Evolutionary conservation across 495 filamentous ascomycete genomes (phyloP).

Genomic region (Pyrenopolyporus hunteri): DNA sequence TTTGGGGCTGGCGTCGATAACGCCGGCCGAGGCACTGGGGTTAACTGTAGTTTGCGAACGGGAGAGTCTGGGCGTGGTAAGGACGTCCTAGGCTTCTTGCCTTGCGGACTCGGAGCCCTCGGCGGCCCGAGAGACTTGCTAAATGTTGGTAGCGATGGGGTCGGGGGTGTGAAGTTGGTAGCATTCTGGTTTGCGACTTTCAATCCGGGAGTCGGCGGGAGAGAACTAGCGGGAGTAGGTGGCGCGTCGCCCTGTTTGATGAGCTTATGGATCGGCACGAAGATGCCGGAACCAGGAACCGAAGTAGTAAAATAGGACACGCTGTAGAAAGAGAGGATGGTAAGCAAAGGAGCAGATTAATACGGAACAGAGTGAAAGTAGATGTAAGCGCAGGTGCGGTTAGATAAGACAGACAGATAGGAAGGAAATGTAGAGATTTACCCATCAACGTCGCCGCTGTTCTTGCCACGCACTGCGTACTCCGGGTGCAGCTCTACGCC

Average conservation of each 20-base stretch:
- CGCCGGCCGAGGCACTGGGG: constrained; percentile 61
- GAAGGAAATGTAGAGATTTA: constrained; percentile 50
- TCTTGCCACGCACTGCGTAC: constrained; percentile 85
- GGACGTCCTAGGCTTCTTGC: constrained; percentile 76
- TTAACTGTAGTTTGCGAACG: constrained; percentile 64
- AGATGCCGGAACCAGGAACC: constrained; percentile 84
- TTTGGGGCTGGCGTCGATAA: constrained; percentile 57
- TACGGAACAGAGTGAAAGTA: neutral
- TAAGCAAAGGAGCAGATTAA: constrained; percentile 23
- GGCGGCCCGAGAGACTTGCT: constrained; percentile 85
- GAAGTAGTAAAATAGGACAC: constrained; percentile 83
- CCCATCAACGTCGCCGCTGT: constrained; percentile 96
- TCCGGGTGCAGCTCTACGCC: constrained; percentile 91
- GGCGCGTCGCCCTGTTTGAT: constrained; percentile 67
- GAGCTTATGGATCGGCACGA: constrained; percentile 87
- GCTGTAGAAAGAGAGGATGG: constrained; percentile 48
- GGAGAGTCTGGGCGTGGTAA: constrained; percentile 88
- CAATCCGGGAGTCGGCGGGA: constrained; percentile 68
- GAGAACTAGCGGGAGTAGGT: constrained; percentile 60
- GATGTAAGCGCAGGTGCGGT: neutral
- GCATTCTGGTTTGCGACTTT: constrained; percentile 58
- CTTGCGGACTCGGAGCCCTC: constrained; percentile 70
- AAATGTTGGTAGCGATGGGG: constrained; percentile 70
- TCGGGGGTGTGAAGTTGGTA: constrained; percentile 67
- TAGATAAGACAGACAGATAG: constrained; percentile 32